Evolutionary conservation across 2,329 filamentous ascomycete species (phyloP).

Genomic region (Penicillium sp.): DNA sequence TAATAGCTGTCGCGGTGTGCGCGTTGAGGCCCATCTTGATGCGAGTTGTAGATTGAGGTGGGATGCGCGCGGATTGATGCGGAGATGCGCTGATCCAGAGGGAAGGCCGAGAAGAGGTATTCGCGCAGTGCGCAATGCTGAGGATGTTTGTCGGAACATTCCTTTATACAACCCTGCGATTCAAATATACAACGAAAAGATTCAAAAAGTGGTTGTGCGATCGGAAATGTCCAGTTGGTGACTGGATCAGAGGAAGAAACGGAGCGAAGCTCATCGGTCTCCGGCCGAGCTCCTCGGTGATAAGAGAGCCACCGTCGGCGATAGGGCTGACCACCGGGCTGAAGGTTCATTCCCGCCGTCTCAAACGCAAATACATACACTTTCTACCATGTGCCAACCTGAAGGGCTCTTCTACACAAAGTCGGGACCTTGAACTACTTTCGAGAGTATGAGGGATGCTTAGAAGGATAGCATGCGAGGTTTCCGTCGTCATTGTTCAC

Average conservation of each 20-base stretch:
- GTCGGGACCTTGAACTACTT: too few relatives aligned
- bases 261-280: not conserved
- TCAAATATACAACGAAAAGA: too few relatives aligned
- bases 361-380: too few relatives aligned
- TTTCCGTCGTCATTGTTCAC: slow-evolving; percentile 11
- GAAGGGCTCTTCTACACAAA: too few relatives aligned
- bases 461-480: not conserved
- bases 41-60: slow-evolving; percentile 1
- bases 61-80: not conserved
- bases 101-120: not conserved
- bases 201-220: too few relatives aligned
- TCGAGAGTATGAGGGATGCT: too few relatives aligned
- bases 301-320: slow-evolving; percentile 12
- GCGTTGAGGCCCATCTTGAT: slow-evolving; percentile 2
- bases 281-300: slow-evolving; percentile 6
- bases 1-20: not conserved
- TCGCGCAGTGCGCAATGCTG: slow-evolving; percentile 5
- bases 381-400: too few relatives aligned
- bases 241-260: not conserved
- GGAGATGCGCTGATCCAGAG: slow-evolving; percentile 1
- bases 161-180: too few relatives aligned
- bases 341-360: too few relatives aligned
- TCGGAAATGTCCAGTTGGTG: too few relatives aligned
- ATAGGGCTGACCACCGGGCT: slow-evolving; percentile 1
- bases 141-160: slow-evolving; percentile 1